phyloP scores from a whole-genome alignment of 352 stramenopile genomes.

The Halophytophthora polymorphica region DNA sequence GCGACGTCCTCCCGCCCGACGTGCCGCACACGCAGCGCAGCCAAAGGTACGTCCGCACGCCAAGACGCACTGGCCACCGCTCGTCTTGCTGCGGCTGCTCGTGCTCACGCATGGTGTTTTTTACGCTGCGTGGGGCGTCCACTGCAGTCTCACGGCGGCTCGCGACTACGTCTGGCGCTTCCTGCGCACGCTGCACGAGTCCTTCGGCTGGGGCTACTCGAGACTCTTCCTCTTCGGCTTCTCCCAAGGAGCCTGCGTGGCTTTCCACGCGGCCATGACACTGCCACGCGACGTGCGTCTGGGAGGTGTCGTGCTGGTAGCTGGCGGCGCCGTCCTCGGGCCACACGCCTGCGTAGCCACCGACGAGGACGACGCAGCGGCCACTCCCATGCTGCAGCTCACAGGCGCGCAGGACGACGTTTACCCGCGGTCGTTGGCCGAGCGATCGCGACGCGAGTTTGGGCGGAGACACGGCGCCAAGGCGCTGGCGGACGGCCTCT shows the following conservation, averaged over 20 bases:
- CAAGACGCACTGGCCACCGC: too few relatives aligned
- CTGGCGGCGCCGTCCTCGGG: conserved; percentile 38
- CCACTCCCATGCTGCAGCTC: conserved; percentile 48
- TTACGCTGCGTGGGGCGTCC: neutral
- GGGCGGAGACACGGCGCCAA: conserved; percentile 11
- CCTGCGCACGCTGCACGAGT: conserved; percentile 39
- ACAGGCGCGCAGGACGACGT: conserved; percentile 30
- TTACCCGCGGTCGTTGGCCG: conserved; percentile 34
- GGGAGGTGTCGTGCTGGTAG: conserved; percentile 50
- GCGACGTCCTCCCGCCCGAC: conserved; percentile 42
- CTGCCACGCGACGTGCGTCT: conserved; percentile 27
- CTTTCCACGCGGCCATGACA: conserved; percentile 53
- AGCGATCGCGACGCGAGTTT: conserved; percentile 19
- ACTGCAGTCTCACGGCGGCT: conserved; percentile 31
- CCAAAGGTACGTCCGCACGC: conserved; percentile 37
- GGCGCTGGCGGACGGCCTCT: conserved; percentile 24
- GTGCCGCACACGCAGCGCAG: conserved; percentile 37
- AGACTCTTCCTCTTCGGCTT: conserved; percentile 65
- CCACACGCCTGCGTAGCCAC: conserved; percentile 18
- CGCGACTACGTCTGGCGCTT: conserved; percentile 43
- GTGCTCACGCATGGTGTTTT: too few relatives aligned
- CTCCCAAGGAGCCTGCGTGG: conserved; percentile 61
- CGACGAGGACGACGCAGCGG: conserved; percentile 6
- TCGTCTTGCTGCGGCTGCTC: too few relatives aligned
- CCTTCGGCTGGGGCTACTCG: conserved; percentile 48